These are phyloP conservation scores for Tricharina praecox DNA, from an alignment of 495 filamentous ascomycete species.

Conservation along the genomic window DNA sequence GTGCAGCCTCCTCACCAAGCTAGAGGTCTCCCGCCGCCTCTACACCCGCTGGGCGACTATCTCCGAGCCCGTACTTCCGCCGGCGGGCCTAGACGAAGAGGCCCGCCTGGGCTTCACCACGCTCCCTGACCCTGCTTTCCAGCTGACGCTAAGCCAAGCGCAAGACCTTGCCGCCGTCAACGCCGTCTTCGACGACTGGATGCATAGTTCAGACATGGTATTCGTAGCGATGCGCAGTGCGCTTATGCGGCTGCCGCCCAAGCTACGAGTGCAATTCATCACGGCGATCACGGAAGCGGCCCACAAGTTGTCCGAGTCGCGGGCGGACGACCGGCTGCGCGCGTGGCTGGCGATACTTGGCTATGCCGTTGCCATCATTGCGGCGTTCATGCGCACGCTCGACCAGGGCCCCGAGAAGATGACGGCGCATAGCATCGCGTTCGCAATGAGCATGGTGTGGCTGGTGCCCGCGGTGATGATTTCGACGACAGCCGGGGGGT, in stretches of 20 bases:
- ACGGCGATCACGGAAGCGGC: background rate
- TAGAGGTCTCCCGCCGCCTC: background rate
- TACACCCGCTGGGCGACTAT: background rate
- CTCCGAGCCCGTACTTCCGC: background rate
- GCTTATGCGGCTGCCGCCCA: background rate
- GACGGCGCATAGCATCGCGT: constrained; percentile 1
- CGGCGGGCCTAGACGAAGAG: no score
- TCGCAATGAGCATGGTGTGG: background rate
- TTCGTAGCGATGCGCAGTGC: background rate
- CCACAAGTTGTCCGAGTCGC: constrained; percentile 1
- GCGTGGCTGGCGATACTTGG: background rate
- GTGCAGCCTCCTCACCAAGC: background rate
- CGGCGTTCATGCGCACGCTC: background rate
- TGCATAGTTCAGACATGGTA: background rate
- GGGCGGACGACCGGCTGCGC: background rate
- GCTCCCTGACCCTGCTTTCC: no score
- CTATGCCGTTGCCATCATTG: background rate
- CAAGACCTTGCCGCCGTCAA: constrained; percentile 1
- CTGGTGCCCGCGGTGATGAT: constrained; percentile 1
- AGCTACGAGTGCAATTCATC: background rate
- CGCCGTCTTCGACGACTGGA: constrained; percentile 3
- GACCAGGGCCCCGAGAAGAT: background rate
- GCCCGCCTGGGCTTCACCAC: no score
- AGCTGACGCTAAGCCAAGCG: background rate
- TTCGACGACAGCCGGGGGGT: background rate